These are phyloP conservation scores for Fusarium algeriense DNA, from an alignment of 2,329 filamentous ascomycete genomes.

Conservation along the genomic window DNA sequence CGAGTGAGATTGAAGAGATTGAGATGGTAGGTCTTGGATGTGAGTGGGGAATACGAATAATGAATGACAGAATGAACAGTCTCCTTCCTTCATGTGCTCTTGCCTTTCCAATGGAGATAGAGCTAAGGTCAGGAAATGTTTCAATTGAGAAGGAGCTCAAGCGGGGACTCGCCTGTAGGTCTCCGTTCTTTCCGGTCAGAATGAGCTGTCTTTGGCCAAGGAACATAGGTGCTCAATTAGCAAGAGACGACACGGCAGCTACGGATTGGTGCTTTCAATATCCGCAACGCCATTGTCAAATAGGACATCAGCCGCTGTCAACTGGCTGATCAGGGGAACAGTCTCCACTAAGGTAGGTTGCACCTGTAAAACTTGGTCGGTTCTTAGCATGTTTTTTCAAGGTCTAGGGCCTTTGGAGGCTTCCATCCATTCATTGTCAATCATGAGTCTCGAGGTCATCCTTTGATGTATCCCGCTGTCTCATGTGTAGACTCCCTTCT, in stretches of 20 bases:
- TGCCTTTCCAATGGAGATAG: slow-evolving; percentile 2
- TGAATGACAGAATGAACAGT: slow-evolving; percentile 29
- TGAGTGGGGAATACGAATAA: slow-evolving; percentile 26
- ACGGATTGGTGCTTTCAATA: slow-evolving; percentile 13
- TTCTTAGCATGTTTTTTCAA: slow-evolving; percentile 9
- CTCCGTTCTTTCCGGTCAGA: slow-evolving; percentile 17
- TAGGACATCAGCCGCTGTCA: slow-evolving; percentile 32
- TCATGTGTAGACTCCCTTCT: slow-evolving; percentile 6
- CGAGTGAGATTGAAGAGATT: slow-evolving; percentile 26
- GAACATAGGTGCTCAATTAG: slow-evolving; percentile 16
- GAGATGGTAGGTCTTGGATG: slow-evolving; percentile 16
- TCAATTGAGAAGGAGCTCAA: slow-evolving; percentile 14
- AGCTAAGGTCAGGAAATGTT: neutral
- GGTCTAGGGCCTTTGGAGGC: slow-evolving; percentile 3
- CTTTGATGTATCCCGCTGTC: neutral
- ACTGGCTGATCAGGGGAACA: slow-evolving; percentile 24
- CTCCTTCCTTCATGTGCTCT: slow-evolving; percentile 7
- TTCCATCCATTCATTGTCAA: neutral
- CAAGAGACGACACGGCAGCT: slow-evolving; percentile 17
- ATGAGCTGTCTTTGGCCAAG: slow-evolving; percentile 13
- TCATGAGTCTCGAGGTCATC: neutral
- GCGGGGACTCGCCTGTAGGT: neutral
- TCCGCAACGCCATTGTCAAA: slow-evolving; percentile 12
- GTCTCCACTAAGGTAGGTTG: neutral
- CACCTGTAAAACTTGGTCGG: slow-evolving; percentile 5